Evolutionary conservation across 2,329 filamentous ascomycete genomes (phyloP), one percentile per base, ranked within the genome.

Genomic region (Cladophialophora immunda): DNA sequence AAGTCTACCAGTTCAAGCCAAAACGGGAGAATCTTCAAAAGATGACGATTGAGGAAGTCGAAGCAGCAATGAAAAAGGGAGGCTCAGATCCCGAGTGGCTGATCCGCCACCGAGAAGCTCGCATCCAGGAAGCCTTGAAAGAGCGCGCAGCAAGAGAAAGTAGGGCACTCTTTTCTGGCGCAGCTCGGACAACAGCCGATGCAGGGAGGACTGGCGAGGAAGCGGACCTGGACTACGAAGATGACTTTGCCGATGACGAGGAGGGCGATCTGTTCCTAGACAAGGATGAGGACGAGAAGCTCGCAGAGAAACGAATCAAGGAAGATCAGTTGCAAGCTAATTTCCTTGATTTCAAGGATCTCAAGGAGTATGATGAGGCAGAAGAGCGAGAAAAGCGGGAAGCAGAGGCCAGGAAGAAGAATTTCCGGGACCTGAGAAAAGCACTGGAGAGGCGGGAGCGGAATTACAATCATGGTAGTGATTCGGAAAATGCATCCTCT

Each of bases 1-100:
- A 97, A 75, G 97, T 92, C 90, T 99, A 99, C 81, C 91, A 89
- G 64, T 96, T 97, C 76, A 89, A 87, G 3, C 85, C 90, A 52
- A 94, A 94, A 76, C 90, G 90, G 19, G 91, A 92, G 63, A 87
- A 90, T 11, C 94, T 95, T 75, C 89, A 90, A 76, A 86, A 89
- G 0, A 87, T 94, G 77, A 90, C 88, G 0, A 89, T 94, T 11
- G 94, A 97, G 69, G 90, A 97, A 76, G 92, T 92, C 0, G 94
- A 98, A 77, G 90, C 90, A 63, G 84, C 89, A 64, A 93, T 97
- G 90, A 89, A 86, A 66, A 91, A 92, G 78, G 93, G 93, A 77
- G 85, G 89, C 56, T 90, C 90, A 66, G 87, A 91, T 55, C 89
- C 91, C 22, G 87, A 92, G 61, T 98, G 94, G 92, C 88, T 94